Evolutionary conservation across 2,329 filamentous ascomycete species (phyloP).

Genomic region (Helotiales sp.): DNA sequence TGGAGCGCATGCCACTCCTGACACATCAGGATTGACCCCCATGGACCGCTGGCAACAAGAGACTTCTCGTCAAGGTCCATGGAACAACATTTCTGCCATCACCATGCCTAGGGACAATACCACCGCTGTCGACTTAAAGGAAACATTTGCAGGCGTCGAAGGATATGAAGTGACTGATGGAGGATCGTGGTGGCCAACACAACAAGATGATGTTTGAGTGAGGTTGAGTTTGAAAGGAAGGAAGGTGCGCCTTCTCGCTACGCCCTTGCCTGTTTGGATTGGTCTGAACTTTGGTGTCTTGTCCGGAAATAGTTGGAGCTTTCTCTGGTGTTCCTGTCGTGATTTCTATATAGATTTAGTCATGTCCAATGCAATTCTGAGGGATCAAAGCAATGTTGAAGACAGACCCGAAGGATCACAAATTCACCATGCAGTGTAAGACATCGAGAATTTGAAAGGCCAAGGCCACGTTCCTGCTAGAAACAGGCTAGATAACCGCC

Average conservation of each 20-base stretch:
- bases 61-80: conserved; percentile 1
- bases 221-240: not conserved
- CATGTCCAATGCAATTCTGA: not conserved
- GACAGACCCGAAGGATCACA: not conserved
- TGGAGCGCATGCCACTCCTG: not conserved
- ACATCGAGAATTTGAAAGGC: not conserved
- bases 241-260: not conserved
- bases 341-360: no score
- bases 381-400: not conserved
- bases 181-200: not conserved
- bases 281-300: not conserved
- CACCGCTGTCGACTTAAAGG: not conserved
- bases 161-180: not conserved
- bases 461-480: not conserved
- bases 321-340: no score
- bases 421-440: not conserved
- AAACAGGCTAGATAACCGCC: no score
- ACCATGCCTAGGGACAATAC: not conserved
- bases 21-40: not conserved
- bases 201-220: not conserved
- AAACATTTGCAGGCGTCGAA: not conserved
- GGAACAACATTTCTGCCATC: conserved; percentile 3
- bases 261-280: not conserved
- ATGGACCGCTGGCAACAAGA: conserved; percentile 5
- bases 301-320: no score